A percentile compares a stretch with the other conserved stretches of the same genome.
These are phyloP conservation scores for Austroboletus novae-zelandiae DNA, from an alignment of 1,284 basidiomycete species.

Conservation along the genomic window DNA sequence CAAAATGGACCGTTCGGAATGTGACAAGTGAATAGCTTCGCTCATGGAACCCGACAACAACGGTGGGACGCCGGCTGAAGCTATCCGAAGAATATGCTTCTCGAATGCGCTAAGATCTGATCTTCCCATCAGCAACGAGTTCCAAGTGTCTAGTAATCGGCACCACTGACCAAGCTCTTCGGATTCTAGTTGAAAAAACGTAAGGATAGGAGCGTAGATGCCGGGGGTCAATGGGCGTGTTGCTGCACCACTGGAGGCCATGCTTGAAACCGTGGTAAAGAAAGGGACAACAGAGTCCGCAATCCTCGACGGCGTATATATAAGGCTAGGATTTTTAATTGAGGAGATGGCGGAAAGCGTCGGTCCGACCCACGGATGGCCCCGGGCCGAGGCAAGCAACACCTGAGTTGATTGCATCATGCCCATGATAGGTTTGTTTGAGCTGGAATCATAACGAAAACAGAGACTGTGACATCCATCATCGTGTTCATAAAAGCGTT, in stretches of 20 bases:
- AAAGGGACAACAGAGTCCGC: neutral
- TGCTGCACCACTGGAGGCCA: conserved; percentile 31
- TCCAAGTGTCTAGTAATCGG: neutral
- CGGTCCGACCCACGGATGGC: conserved; percentile 10
- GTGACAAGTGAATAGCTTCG: conserved; percentile 79
- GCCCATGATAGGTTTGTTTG: too few relatives aligned
- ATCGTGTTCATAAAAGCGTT: neutral
- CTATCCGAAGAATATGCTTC: conserved; percentile 70
- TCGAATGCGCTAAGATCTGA: conserved; percentile 73
- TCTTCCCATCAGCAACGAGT: conserved; percentile 1
- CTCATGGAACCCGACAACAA: conserved; percentile 84
- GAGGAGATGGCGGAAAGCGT: neutral
- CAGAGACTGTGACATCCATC: too few relatives aligned
- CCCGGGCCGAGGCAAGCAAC: neutral
- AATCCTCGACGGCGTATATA: conserved; percentile 13
- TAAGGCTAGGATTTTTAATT: neutral
- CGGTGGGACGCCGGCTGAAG: conserved; percentile 71
- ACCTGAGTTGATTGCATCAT: too few relatives aligned
- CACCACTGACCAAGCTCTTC: conserved; percentile 75
- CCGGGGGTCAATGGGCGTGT: conserved; percentile 68
- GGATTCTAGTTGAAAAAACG: conserved; percentile 73
- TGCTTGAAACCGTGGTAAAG: conserved; percentile 9
- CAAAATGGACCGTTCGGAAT: conserved; percentile 66
- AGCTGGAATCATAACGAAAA: too few relatives aligned
- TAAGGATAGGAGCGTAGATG: conserved; percentile 82